These are phyloP conservation scores for Apodospora peruviana DNA, from an alignment of 495 filamentous ascomycete species.

Conservation along the genomic window DNA sequence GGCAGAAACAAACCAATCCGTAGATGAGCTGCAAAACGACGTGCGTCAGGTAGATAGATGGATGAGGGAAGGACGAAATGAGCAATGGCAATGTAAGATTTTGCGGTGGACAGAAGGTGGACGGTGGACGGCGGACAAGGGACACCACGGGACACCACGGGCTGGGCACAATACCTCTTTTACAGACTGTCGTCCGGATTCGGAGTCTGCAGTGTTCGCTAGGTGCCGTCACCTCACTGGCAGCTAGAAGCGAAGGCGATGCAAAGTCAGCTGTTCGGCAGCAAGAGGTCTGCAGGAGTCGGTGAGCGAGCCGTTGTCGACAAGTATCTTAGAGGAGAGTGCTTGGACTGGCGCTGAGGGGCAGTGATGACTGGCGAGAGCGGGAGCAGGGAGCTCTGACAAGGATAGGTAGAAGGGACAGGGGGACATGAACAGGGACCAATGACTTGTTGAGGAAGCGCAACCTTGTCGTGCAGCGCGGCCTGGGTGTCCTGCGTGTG, in stretches of 20 bases:
- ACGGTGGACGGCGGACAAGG: no score
- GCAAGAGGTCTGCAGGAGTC: conserved; percentile 15
- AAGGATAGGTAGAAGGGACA: neutral
- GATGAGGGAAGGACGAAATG: no score
- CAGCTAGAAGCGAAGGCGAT: conserved; percentile 11
- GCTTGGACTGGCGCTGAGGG: neutral
- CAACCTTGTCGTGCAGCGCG: no score
- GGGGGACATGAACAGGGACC: neutral
- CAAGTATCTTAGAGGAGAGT: neutral
- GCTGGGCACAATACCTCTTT: no score
- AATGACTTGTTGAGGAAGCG: neutral
- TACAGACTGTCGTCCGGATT: no score
- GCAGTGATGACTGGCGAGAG: neutral
- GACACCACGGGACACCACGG: no score
- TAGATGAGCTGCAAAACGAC: no score
- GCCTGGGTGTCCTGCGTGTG: no score
- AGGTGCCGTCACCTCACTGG: conserved; percentile 13
- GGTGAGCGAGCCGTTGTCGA: conserved; percentile 13
- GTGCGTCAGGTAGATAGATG: no score
- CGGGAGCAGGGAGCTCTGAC: neutral
- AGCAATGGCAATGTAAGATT: no score
- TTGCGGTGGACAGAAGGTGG: no score
- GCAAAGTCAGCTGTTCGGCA: conserved; percentile 20
- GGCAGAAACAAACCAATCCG: no score
- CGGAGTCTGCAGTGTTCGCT: conserved; percentile 17